These are phyloP conservation scores for Fusarium sp. DNA, from an alignment of 2,329 filamentous ascomycete genomes.

Conservation along the genomic window DNA sequence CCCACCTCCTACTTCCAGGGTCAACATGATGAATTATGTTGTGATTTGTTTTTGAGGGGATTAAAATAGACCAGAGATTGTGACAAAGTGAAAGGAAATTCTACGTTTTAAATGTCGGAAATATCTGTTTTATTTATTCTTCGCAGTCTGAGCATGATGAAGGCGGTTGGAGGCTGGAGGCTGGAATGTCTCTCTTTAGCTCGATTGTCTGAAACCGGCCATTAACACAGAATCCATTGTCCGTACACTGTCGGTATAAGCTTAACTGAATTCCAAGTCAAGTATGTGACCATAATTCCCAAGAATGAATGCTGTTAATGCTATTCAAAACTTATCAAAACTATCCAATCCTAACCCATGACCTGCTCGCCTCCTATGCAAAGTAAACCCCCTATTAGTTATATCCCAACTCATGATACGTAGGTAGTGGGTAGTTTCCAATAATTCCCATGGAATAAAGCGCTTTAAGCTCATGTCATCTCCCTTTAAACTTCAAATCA, in stretches of 20 bases:
- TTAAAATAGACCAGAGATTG: background rate
- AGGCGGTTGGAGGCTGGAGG: slow-evolving; percentile 33
- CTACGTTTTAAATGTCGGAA: background rate
- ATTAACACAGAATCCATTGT: slow-evolving; percentile 31
- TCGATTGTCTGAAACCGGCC: slow-evolving; percentile 38
- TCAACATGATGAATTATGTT: slow-evolving; percentile 22
- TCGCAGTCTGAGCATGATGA: slow-evolving; percentile 11
- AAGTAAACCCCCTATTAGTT: slow-evolving; percentile 21
- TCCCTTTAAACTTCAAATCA: background rate
- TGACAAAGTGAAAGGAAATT: background rate
- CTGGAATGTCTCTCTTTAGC: slow-evolving; percentile 43
- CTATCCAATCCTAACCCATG: background rate
- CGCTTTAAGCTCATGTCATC: slow-evolving; percentile 11
- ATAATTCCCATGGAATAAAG: background rate
- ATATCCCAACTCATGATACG: slow-evolving; percentile 13
- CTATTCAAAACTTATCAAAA: slow-evolving; percentile 13
- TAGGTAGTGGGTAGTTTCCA: slow-evolving; percentile 5
- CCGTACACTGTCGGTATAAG: background rate
- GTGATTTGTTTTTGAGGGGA: background rate
- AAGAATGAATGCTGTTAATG: slow-evolving; percentile 15
- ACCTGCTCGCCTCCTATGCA: slow-evolving; percentile 17
- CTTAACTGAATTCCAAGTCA: background rate
- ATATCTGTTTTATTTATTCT: slow-evolving; percentile 3
- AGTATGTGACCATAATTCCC: background rate
- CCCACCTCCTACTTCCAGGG: slow-evolving; percentile 28